phyloP scores from a whole-genome alignment of 2,329 filamentous ascomycete genomes.

The Pezicula rhizophila region DNA sequence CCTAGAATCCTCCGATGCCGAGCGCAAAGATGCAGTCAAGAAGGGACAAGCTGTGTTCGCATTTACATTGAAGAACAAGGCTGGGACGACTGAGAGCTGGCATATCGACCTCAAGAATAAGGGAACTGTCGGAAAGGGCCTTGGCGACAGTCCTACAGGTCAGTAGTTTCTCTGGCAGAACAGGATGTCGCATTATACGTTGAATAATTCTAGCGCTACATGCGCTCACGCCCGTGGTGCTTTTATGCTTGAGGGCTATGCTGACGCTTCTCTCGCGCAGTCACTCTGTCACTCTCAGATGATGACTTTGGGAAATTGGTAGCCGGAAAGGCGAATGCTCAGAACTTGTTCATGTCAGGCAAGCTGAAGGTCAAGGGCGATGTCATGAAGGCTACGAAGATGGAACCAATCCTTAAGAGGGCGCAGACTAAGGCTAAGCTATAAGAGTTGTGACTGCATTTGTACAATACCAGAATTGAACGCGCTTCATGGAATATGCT shows the following conservation, averaged over 20 bases:
- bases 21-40: conserved; percentile 84
- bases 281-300: conserved; percentile 80
- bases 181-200: neutral
- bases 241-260: neutral
- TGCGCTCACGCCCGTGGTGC: no score
- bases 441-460: conserved; percentile 38
- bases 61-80: conserved; percentile 86
- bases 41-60: conserved; percentile 81
- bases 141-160: conserved; percentile 79
- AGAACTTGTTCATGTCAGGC: conserved; percentile 90
- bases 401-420: conserved; percentile 89
- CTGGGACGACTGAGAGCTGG: conserved; percentile 79
- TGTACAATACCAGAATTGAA: neutral
- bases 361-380: conserved; percentile 98
- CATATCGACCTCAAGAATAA: conserved; percentile 92
- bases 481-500: no score
- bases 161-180: conserved; percentile 26
- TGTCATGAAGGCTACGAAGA: conserved; percentile 97
- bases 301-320: conserved; percentile 82
- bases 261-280: conserved; percentile 36
- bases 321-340: conserved; percentile 83
- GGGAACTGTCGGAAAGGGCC: conserved; percentile 73
- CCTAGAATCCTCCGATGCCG: conserved; percentile 62
- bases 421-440: conserved; percentile 77
- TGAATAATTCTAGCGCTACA: neutral